Evolutionary conservation across 1,284 basidiomycete genomes (phyloP).

Genomic region (Porogramme epimiltina): DNA sequence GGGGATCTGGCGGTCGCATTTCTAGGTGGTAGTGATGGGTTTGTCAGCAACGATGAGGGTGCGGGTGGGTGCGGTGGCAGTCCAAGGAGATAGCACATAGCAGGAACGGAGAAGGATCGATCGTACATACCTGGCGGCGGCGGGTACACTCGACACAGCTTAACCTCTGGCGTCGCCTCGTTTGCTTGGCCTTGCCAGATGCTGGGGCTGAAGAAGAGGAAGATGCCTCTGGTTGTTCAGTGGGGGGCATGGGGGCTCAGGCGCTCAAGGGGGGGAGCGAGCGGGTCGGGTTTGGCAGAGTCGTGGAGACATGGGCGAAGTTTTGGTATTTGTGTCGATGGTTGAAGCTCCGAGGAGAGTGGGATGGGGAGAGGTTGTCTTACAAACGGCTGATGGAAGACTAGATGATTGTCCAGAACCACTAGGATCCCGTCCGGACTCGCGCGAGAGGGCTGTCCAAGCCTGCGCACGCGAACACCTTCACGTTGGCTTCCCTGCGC

Average conservation of each 20-base stretch:
- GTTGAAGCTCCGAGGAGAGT: no score
- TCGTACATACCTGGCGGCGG: slow-evolving; percentile 56
- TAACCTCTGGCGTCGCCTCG: slow-evolving; percentile 36
- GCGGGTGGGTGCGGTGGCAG: neutral
- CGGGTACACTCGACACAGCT: slow-evolving; percentile 61
- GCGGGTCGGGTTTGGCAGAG: neutral
- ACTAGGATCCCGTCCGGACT: no score
- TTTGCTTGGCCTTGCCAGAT: slow-evolving; percentile 30
- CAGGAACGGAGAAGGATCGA: slow-evolving; percentile 9
- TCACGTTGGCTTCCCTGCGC: no score
- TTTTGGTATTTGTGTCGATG: no score
- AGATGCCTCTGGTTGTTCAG: neutral
- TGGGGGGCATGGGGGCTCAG: neutral
- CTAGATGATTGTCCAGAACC: no score
- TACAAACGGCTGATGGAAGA: no score
- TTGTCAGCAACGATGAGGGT: neutral
- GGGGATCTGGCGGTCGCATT: slow-evolving; percentile 56
- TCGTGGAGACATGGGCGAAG: no score
- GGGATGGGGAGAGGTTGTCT: no score
- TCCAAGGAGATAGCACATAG: neutral
- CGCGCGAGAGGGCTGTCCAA: no score
- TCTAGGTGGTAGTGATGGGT: slow-evolving; percentile 33
- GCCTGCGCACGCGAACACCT: no score
- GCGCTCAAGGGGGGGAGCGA: neutral
- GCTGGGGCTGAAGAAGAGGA: neutral